Evolutionary conservation across 2,329 filamentous ascomycete genomes (phyloP).

Genomic region (Aspergillus aculeatus): DNA sequence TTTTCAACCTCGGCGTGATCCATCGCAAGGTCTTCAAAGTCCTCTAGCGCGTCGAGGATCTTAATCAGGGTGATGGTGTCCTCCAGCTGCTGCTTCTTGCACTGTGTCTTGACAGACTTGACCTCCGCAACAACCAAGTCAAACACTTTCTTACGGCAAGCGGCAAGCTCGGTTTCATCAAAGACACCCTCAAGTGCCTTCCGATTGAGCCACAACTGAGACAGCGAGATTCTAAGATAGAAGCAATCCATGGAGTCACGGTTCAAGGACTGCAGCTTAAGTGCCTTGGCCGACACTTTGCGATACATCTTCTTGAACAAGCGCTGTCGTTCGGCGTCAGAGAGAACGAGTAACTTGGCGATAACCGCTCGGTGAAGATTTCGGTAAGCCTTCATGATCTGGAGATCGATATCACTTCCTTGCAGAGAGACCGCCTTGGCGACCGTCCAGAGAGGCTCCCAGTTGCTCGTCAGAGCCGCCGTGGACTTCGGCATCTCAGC

Average conservation of each 20-base stretch:
- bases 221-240: conserved; percentile 36
- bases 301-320: conserved; percentile 37
- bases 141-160: conserved; percentile 36
- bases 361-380: conserved; percentile 37
- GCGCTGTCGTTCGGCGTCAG: conserved; percentile 35
- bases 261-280: conserved; percentile 32
- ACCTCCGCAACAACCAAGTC: conserved; percentile 35
- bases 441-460: conserved; percentile 38
- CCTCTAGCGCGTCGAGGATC: conserved; percentile 39
- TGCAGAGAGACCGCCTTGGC: conserved; percentile 35
- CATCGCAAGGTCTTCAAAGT: conserved; percentile 39
- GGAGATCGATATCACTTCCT: conserved; percentile 33
- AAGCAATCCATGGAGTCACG: conserved; percentile 38
- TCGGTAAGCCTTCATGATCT: conserved; percentile 39
- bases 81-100: conserved; percentile 35
- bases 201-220: conserved; percentile 34
- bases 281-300: conserved; percentile 29
- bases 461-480: conserved; percentile 35
- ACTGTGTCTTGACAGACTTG: conserved; percentile 35
- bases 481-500: conserved; percentile 41
- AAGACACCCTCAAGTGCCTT: conserved; percentile 30
- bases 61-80: conserved; percentile 37
- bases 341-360: conserved; percentile 34
- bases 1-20: conserved; percentile 37
- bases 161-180: conserved; percentile 30